Base-by-base conservation (phyloP, 768 basidiomycete genomes). In the Pleurotus giganteus region DNA sequence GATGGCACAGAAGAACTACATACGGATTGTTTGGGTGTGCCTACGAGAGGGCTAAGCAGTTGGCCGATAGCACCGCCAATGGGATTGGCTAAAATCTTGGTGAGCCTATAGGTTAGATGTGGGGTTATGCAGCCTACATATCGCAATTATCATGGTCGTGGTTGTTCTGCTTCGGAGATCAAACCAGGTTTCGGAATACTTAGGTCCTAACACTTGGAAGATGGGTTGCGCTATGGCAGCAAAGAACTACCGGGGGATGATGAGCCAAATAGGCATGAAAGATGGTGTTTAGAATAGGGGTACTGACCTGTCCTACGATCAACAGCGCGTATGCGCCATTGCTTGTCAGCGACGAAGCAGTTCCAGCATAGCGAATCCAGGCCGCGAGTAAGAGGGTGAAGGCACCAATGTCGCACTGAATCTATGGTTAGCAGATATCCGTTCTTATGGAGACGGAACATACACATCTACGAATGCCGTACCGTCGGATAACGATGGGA, bases 181-280 rank as follows among this genome's bases (percentile, higher is more conserved):
- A 62, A 94, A 94, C 91, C 91, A 94, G 28, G 71, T 81, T 65
- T 94, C 88, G 0, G 91, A 91, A 67, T 87, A 94, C 50, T 81
- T 85, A 1, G 91, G 89, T 4, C 87, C 88, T 7, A 92, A 70
- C 23, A 93, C 80, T 69, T 90, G 89, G 66, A 83, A 92, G 12
- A 85, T 72, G 2, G 90, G 84, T 63, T 90, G 87, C 2, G 88
- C 74, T 43, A 89, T 67, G 1, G 81, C 81, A 5, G 81, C 75
- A 36, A 91, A 76, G 13, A 85, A 60, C 89, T 91, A 54, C 17
- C 13, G 36, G n/a, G n/a, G n/a, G n/a, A n/a, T n/a, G n/a, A n/a
- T n/a, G n/a, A n/a, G n/a, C n/a, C n/a, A n/a, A n/a, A n/a, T n/a
- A n/a, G n/a, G n/a, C n/a, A n/a, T n/a, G n/a, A n/a, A n/a, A n/a